These are phyloP conservation scores for Leishmania braziliensis DNA, from an alignment of 208 protist species.

Conservation along the genomic window DNA sequence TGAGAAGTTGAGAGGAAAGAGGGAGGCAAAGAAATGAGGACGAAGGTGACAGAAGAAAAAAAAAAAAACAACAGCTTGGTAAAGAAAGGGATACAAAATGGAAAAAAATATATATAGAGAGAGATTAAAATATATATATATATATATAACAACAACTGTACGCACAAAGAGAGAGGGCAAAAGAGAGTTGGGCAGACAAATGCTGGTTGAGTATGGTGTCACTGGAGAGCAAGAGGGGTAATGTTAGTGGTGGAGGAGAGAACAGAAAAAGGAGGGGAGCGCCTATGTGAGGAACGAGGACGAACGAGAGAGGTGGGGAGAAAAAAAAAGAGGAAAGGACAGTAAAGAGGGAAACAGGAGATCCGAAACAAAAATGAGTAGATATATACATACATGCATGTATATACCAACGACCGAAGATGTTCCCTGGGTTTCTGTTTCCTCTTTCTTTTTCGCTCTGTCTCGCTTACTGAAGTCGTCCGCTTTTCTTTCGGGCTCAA, in stretches of 20 bases:
- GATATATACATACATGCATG: background rate
- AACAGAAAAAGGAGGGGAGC: background rate
- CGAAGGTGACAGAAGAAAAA: background rate
- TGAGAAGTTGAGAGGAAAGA: background rate
- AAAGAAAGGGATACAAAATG: background rate
- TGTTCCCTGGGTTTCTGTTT: background rate
- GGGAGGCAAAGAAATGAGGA: background rate
- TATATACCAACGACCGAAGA: background rate
- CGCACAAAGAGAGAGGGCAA: background rate
- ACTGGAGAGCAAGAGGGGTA: background rate
- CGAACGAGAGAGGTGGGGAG: constrained; percentile 13
- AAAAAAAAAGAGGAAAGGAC: constrained; percentile 13
- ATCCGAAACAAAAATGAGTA: background rate
- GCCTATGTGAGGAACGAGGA: background rate
- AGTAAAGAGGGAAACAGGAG: background rate
- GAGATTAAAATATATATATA: background rate
- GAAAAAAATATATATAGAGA: background rate
- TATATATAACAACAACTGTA: background rate
- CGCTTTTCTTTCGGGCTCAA: background rate
- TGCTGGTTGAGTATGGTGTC: background rate
- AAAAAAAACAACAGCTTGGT: background rate
- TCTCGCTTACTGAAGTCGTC: background rate
- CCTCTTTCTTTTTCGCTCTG: background rate
- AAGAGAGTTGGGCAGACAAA: constrained; percentile 5
- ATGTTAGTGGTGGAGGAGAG: background rate